Percentiles rank a stretch among this genome's conserved stretches.
Conservation (phyloP, 441 rosid genomes). For the Daphne laureola region DNA sequence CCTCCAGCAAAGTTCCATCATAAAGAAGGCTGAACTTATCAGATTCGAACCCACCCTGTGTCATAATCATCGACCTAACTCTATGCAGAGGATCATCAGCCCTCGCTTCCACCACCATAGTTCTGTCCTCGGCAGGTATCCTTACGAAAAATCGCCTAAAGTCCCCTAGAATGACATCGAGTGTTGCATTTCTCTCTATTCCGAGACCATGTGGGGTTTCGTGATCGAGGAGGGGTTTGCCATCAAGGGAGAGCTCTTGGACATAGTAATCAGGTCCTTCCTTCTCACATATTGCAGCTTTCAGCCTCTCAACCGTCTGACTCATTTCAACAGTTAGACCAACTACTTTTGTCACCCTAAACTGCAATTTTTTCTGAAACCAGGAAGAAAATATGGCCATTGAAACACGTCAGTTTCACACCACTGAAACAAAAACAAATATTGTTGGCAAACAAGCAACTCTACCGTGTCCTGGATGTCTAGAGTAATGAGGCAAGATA, state of each 20-base stretch:
- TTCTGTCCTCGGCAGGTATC: slow-evolving; percentile 14
- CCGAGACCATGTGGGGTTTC: slow-evolving; percentile 15
- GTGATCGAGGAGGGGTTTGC: slow-evolving; percentile 13
- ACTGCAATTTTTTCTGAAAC: slow-evolving; percentile 19
- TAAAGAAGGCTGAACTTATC: slow-evolving; percentile 17
- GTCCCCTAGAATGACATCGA: slow-evolving; percentile 10
- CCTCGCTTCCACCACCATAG: slow-evolving; percentile 15
- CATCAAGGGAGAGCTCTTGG: slow-evolving; percentile 18
- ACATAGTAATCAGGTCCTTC: slow-evolving; percentile 16
- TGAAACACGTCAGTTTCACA: too few relatives aligned
- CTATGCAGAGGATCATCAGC: slow-evolving; percentile 13
- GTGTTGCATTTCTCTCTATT: slow-evolving; percentile 7
- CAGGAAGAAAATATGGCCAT: too few relatives aligned
- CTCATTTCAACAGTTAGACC: slow-evolving; percentile 11
- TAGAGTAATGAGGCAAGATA: too few relatives aligned
- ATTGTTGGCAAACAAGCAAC: too few relatives aligned
- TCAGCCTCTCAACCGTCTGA: slow-evolving; percentile 18
- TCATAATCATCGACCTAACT: slow-evolving; percentile 20
- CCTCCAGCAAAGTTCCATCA: slow-evolving; percentile 22
- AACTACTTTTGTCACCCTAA: slow-evolving; percentile 22
- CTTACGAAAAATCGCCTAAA: slow-evolving; percentile 11
- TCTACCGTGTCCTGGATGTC: too few relatives aligned
- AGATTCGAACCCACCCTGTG: slow-evolving; percentile 14
- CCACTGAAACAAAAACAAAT: too few relatives aligned
- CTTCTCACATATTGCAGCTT: slow-evolving; percentile 16